Evolutionary conservation across 495 filamentous ascomycete genomes (phyloP), one percentile per base, ranked within the genome.

Genomic region (Trichoderma gamsii): DNA sequence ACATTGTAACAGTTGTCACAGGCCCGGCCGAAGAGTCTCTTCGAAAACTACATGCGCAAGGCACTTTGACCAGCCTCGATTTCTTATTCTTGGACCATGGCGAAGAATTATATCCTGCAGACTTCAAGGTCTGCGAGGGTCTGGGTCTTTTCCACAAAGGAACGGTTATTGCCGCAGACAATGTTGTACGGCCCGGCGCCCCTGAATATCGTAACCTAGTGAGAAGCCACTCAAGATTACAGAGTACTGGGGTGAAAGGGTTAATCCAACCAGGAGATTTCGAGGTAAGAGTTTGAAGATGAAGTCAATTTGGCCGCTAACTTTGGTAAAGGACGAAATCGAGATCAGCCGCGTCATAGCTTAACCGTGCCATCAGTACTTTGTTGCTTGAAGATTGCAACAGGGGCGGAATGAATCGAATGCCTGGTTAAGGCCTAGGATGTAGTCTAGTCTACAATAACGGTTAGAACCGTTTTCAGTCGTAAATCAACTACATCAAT

Each of bases 1-100:
- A 90, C 70, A 77, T 87, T 4, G 89, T 93, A 1, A 81, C 82
- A 43, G 86, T 93, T 21, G 72, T 88, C 0, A 85, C 91, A 35
- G 90, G 89, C 11, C 79, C 86, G 1, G 89, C 87, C 49, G 84
- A 87, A 61, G 74, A 78, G 8, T 86, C 86, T 0, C 78, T 92
- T 38, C 78, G 81, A 65, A 81, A 84, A 13, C 76, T 92, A 2
- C 76, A 82, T 44, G 70, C 71, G 0, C 77, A 80, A 11, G 88
- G 88, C 0, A 69, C 71, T 3, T 73, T 92, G 1, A 66, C 64
- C 4, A 77, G 81, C 44, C 82, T 92, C 46, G 90, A 90, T 64
- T 76, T 93, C 9, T 75, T 91, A 69, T 92, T 92, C 72, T 78
- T 93, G 43, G 90, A 92, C 67, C 90, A 93, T 71, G 87, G 87